phyloP scores from a whole-genome alignment of 1,284 basidiomycete genomes.

The Butyriboletus pseudospeciosus region DNA sequence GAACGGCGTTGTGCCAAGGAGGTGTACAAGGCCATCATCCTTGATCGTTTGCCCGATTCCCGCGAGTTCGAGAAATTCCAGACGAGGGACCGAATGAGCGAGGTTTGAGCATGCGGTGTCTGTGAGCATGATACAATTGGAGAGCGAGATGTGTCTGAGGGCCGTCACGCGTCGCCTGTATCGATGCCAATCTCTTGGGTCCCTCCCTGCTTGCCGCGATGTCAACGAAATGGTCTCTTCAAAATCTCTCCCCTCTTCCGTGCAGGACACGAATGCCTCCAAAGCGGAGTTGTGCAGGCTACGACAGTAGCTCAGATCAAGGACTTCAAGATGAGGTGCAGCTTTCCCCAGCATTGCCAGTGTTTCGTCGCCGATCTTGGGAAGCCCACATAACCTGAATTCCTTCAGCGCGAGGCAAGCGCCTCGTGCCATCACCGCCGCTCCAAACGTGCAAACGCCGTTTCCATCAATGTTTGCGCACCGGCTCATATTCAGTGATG shows the following conservation, averaged over 20 bases:
- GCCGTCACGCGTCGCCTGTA: slow-evolving; percentile 62
- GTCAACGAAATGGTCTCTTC: slow-evolving; percentile 49
- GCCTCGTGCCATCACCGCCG: slow-evolving; percentile 40
- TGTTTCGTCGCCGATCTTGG: slow-evolving; percentile 53
- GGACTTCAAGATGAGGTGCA: slow-evolving; percentile 70
- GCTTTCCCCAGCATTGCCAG: slow-evolving; percentile 60
- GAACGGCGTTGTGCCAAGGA: slow-evolving; percentile 66
- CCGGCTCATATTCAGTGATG: slow-evolving; percentile 66
- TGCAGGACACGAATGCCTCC: slow-evolving; percentile 63
- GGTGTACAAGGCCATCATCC: slow-evolving; percentile 66
- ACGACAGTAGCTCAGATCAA: slow-evolving; percentile 73
- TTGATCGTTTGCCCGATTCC: slow-evolving; percentile 66
- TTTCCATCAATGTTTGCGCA: slow-evolving; percentile 67
- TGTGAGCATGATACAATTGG: slow-evolving; percentile 70
- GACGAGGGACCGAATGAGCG: slow-evolving; percentile 63
- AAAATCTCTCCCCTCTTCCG: slow-evolving; percentile 35
- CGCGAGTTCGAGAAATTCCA: slow-evolving; percentile 82
- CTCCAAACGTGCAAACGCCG: slow-evolving; percentile 50
- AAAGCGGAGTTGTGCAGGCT: slow-evolving; percentile 72
- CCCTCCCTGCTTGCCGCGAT: slow-evolving; percentile 61
- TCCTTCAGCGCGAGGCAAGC: slow-evolving; percentile 50
- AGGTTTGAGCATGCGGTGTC: slow-evolving; percentile 71
- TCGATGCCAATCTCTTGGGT: slow-evolving; percentile 45
- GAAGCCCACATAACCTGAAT: slow-evolving; percentile 64
- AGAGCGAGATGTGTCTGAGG: slow-evolving; percentile 76